phyloP scores from a whole-genome alignment of 305 asterid species.

The Plantago rigida region DNA sequence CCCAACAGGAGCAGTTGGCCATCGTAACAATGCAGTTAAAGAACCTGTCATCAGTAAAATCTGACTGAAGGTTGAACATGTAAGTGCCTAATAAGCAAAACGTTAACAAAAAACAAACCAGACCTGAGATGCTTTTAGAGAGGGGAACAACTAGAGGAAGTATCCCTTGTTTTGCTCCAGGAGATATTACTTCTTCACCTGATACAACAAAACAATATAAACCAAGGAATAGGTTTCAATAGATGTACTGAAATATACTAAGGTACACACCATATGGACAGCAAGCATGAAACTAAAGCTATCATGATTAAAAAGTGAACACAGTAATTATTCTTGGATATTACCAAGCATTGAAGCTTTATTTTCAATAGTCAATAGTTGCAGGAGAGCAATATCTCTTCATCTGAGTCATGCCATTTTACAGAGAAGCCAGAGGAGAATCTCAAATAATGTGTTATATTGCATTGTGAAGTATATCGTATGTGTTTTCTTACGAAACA shows the following conservation, averaged over 20 bases:
- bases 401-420: too few species aligned
- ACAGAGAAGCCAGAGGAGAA: too few species aligned
- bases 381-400: too few species aligned
- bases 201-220: slow-evolving; percentile 17
- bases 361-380: too few species aligned
- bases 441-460: too few species aligned
- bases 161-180: slow-evolving; percentile 80
- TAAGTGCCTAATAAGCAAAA: slow-evolving; percentile 13
- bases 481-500: too few species aligned
- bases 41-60: slow-evolving; percentile 50
- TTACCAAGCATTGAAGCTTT: too few species aligned
- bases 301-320: too few species aligned
- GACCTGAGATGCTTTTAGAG: slow-evolving; percentile 62
- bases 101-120: slow-evolving; percentile 12
- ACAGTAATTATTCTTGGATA: too few species aligned
- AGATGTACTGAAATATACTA: neutral
- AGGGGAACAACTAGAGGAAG: slow-evolving; percentile 85
- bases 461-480: too few species aligned
- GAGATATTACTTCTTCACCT: slow-evolving; percentile 80
- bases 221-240: slow-evolving; percentile 13
- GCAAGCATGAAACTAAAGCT: too few species aligned
- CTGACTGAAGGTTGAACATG: slow-evolving; percentile 4
- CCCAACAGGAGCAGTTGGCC: slow-evolving; percentile 99
- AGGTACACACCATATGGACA: neutral
- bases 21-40: slow-evolving; percentile 72